phyloP scores from a whole-genome alignment of 2,329 filamentous ascomycete genomes.

The Microsporum audouinii region DNA sequence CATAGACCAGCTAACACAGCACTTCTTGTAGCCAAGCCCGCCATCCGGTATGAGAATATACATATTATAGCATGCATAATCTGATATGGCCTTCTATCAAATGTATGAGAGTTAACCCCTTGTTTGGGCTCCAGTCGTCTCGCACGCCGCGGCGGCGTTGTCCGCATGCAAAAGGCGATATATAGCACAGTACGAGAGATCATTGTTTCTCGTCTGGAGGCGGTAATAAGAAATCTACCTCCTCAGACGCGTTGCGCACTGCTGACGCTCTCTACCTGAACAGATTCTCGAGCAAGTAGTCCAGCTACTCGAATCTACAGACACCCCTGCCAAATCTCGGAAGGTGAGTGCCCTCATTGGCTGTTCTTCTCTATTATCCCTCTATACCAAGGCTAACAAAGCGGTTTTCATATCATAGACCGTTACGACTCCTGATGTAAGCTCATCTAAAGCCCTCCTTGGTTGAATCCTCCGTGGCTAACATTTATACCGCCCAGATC shows the following conservation, averaged over 20 bases:
- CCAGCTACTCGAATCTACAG: slow-evolving; percentile 15
- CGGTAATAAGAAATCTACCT: slow-evolving; percentile 15
- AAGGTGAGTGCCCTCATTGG: slow-evolving; percentile 5
- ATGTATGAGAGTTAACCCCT: background rate
- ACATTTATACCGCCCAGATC: slow-evolving; percentile 4
- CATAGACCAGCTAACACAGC: background rate
- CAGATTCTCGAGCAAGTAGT: slow-evolving; percentile 21
- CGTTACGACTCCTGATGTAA: slow-evolving; percentile 15
- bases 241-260: background rate
- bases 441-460: background rate
- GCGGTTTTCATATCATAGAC: slow-evolving; percentile 9
- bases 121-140: slow-evolving; percentile 21
- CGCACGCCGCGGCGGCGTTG: slow-evolving; percentile 27
- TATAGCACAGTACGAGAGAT: slow-evolving; percentile 22
- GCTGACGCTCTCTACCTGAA: background rate
- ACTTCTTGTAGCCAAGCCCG: slow-evolving; percentile 19
- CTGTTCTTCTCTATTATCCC: background rate
- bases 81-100: background rate
- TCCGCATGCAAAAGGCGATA: slow-evolving; percentile 21
- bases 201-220: slow-evolving; percentile 14
- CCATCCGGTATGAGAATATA: slow-evolving; percentile 20
- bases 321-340: slow-evolving; percentile 11
- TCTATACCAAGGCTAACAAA: background rate
- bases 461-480: background rate
- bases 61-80: background rate